Base-by-base conservation (phyloP, 495 filamentous ascomycete species). In the Talaromyces ruber region DNA sequence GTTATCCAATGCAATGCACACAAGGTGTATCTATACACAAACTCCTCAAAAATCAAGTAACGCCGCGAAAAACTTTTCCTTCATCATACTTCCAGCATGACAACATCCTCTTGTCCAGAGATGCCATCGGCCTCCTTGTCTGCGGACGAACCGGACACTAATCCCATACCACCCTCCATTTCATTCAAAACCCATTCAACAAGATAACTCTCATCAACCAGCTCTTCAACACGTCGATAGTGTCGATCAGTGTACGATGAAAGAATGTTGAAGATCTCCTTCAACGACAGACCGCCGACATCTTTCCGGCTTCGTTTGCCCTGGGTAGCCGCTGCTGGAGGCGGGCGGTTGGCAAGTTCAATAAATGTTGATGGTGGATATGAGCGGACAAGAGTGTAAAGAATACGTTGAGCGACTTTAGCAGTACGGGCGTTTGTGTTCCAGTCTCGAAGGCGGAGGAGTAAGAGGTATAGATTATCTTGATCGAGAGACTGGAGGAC, bases 391-490 rank as follows among this genome's bases (percentile, higher is more conserved):
- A 99, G 68, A 16, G 87, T 84, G 73, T 82, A 86, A 50, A 99
- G 74, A n/a, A 98, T 85, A 52, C 88, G 82, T 75, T 99, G 94
- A 6, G 94, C 87, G 28, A 97, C 85, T 2, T 82, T 81, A 8
- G 92, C 86, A n/a, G 89, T 94, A 61, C 90, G 80, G 0, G 90
- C 93, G 64, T 96, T 97, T 18, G 94, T 95, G 69, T 98, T 98
- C 94, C 94, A 98, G 74, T 98, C 93, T 28, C 95, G 79, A 52
- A 97, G 69, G 37, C 94, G 78, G 21, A 89, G 76, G 8, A 99
- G 81, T 16, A 99, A 82, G 7, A 79, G 77, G 66, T 87, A 90
- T 14, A 99, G 81, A 66, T 98, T 92, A 60, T 89, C 86, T 62
- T 95, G 86, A 12, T 84, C 87, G 0, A 99, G 82, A n/a, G 74